Evolutionary conservation across 2,329 filamentous ascomycete genomes (phyloP).

Genomic region (Claviceps sp.): DNA sequence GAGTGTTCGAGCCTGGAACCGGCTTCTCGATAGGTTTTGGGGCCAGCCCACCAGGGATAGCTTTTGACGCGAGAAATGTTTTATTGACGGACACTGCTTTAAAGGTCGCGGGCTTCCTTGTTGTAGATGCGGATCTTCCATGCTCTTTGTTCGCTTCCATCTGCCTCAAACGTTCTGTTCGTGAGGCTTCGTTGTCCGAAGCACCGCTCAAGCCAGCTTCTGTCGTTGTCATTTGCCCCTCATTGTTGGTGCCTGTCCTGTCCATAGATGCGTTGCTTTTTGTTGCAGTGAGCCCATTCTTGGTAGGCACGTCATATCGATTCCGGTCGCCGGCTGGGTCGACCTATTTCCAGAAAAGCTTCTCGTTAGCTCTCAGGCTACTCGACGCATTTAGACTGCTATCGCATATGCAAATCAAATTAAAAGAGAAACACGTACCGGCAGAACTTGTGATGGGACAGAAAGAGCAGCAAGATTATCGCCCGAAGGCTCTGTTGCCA

Average conservation of each 20-base stretch:
- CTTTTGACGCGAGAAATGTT: slow-evolving; percentile 67
- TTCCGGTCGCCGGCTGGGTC: slow-evolving; percentile 32
- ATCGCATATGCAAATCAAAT: neutral
- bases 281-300: slow-evolving; percentile 33
- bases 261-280: slow-evolving; percentile 39
- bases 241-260: slow-evolving; percentile 43
- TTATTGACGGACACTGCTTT: slow-evolving; percentile 79
- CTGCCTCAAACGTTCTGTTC: slow-evolving; percentile 38
- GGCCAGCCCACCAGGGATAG: slow-evolving; percentile 26
- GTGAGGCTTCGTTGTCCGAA: slow-evolving; percentile 64
- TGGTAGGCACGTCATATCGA: slow-evolving; percentile 26
- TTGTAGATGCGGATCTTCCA: slow-evolving; percentile 40
- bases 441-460: slow-evolving; percentile 31
- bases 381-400: neutral
- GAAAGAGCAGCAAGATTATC: slow-evolving; percentile 40
- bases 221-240: slow-evolving; percentile 46
- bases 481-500: slow-evolving; percentile 48
- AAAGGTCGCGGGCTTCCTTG: slow-evolving; percentile 67
- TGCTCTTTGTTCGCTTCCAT: slow-evolving; percentile 47
- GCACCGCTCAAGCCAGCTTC: slow-evolving; percentile 59
- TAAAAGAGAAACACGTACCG: slow-evolving; percentile 20
- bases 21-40: slow-evolving; percentile 40
- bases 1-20: slow-evolving; percentile 30
- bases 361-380: neutral
- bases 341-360: slow-evolving; percentile 7